Evolutionary conservation across 2,329 filamentous ascomycete genomes (phyloP), one percentile per base, ranked within the genome.

Genomic region (Penicillium psychrosexuale): DNA sequence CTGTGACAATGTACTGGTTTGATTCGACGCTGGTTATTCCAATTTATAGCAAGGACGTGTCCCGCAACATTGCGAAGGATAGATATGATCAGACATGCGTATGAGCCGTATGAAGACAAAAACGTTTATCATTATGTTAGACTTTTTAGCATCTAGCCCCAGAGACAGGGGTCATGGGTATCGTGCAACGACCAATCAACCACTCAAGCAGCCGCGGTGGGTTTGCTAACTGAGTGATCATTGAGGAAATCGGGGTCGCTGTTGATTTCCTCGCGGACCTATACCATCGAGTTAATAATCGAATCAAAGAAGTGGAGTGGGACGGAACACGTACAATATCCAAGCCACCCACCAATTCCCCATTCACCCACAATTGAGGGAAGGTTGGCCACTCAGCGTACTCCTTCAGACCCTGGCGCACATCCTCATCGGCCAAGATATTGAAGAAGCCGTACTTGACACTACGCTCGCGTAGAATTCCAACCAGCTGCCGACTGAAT

Each of bases 371-470:
- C 59, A 99, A 78, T 75, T 99, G 94, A 19, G 94, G 94, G 75
- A 91, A 99, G 0, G 94, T 99, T 9, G 94, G 94, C 94, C 94
- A 99, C 59, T 97, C 94, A n/a, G 91, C 91, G 72, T 86, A 97
- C 76, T 94, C 90, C 82, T 99, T 99, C 69, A 99, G 77, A 0
- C 94, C 94, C 77, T 97, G 93, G 58, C 94, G 84, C 45, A 99
- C 94, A 74, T 97, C 93, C 68, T 99, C 93, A 72, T 99, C 94
- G 60, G 94, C 94, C 66, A 99, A 77, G 61, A 99, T 99, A 72
- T 99, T 97, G 81, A 99, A 99, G 80, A 99, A 99, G 19, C 94
- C 94, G 73, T 97, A 99, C 72, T 96, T 91, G 57, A 99, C 89
- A 47, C 88, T 88, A 70, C 91, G 87, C 76, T 97, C 93, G 49